Evolutionary conservation across 2,329 filamentous ascomycete species (phyloP).

Genomic region (Alternaria gaisen): DNA sequence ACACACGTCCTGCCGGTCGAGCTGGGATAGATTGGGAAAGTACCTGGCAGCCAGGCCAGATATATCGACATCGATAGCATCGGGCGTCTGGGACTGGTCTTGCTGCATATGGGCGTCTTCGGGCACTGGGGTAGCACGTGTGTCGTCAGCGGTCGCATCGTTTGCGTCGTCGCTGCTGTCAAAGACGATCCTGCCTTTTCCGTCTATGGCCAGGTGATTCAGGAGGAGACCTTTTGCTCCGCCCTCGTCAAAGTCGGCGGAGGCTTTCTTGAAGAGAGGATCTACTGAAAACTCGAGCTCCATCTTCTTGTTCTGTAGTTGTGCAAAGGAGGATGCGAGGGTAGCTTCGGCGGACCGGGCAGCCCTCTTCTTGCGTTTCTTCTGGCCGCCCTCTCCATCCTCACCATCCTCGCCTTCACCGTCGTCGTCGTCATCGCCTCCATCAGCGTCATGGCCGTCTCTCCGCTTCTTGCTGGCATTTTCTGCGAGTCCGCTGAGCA

Average conservation of each 20-base stretch:
- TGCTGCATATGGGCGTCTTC: constrained; percentile 48
- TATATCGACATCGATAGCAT: constrained; percentile 81
- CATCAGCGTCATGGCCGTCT: constrained; percentile 44
- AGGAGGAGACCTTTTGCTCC: constrained; percentile 93
- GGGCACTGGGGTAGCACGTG: constrained; percentile 56
- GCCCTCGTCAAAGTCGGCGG: constrained; percentile 97
- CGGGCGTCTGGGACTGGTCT: constrained; percentile 52
- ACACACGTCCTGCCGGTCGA: constrained; percentile 91
- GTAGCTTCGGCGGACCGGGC: constrained; percentile 92
- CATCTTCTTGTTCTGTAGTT: constrained; percentile 94
- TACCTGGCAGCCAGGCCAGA: constrained; percentile 77
- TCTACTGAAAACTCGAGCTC: constrained; percentile 97
- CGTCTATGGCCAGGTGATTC: constrained; percentile 96
- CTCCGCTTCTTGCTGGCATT: constrained; percentile 69
- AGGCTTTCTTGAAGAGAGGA: constrained; percentile 98
- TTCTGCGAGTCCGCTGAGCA: constrained; percentile 91
- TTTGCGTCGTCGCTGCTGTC: constrained; percentile 91
- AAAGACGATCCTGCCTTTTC: constrained; percentile 91
- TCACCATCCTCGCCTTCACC: constrained; percentile 70
- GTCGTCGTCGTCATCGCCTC: constrained; percentile 53
- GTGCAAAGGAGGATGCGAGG: constrained; percentile 84
- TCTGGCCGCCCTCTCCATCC: constrained; percentile 65
- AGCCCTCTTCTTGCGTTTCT: constrained; percentile 77
- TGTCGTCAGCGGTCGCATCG: constrained; percentile 59
- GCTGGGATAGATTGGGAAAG: constrained; percentile 78